Percentiles rank a stretch among this genome's conserved stretches.
These are phyloP conservation scores for Fusarium pseudonygamai DNA, from an alignment of 2,329 filamentous ascomycete species.

Conservation along the genomic window DNA sequence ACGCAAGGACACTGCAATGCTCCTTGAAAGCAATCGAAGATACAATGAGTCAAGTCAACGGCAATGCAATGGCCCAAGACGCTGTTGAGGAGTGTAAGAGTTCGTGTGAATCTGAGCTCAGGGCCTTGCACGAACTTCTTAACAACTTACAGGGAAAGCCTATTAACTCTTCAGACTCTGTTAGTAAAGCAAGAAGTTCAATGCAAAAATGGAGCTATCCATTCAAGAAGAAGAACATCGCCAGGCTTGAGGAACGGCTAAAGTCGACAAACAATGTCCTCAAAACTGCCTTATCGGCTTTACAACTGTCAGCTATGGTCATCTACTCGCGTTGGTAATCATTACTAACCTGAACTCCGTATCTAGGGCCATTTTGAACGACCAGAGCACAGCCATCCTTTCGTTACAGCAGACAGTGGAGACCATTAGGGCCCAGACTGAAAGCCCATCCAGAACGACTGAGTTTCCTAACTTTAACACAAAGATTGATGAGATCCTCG, in stretches of 20 bases:
- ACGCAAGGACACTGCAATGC: accelerated
- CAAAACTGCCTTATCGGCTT: accelerated
- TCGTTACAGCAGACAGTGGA: background rate
- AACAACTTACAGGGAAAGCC: accelerated
- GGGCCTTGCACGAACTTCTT: accelerated
- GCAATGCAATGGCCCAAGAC: accelerated
- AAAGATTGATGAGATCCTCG: background rate
- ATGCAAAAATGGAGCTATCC: background rate
- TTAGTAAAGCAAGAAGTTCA: accelerated
- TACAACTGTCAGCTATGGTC: accelerated
- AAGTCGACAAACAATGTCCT: background rate
- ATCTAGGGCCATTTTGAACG: background rate
- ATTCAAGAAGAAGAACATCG: background rate
- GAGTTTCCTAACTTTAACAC: background rate
- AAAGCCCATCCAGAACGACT: background rate
- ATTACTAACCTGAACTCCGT: accelerated
- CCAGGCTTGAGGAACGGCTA: background rate
- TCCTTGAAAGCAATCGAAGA: accelerated
- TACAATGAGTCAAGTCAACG: accelerated
- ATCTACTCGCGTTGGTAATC: accelerated
- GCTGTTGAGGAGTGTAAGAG: accelerated
- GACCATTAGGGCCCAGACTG: background rate
- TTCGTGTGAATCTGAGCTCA: background rate
- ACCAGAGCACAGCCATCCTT: background rate
- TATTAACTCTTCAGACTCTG: accelerated